Base-by-base conservation (phyloP, 805 yeast genomes). In the Cyberlindnera euphorbiiphila region DNA sequence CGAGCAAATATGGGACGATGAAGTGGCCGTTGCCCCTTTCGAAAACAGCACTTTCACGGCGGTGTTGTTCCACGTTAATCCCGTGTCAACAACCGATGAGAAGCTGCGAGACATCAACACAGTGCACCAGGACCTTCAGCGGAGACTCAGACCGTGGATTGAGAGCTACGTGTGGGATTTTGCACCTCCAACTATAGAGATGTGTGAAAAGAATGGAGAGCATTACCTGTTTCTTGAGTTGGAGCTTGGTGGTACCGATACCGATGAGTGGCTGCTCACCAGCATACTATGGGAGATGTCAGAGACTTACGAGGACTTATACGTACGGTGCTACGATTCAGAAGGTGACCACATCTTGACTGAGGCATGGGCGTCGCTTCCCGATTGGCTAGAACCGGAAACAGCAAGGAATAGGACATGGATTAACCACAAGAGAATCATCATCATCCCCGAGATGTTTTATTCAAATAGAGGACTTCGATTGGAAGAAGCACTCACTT, bases 331-430 rank as follows among this genome's bases (percentile, higher is more conserved):
- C 2, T 60, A 64, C 41, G 85, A 78, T 48, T 65, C 69, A 2
- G 81, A 74, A 31, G 76, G 79, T 7, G 86, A 81, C 41, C 69
- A 72, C 31, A 34, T 78, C 9, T 51, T 80, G 30, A 65, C 72
- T 8, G 80, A 75, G 42, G 66, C 71, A 1, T 62, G 69, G 25
- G 71, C 75, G 4, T 39, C 45, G 2, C 41, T 76, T 2, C 78
- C 79, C 0, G 59, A 60, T 5, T 72, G 78, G 72, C 48, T 72
- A 9, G 62, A 59, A 6, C 76, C 76, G 2, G 64, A 59, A 14
- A 64, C 59, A 36, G 68, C 80, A 0, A 49, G 58, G 12, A 76
- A 78, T 50, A 58, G 85, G 39, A 54, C 71, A 2, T 78, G 84
- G 84, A 43, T 76, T 8, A 65, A 70, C 36, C 53, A 63, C 29